Base-by-base conservation (phyloP, 495 filamentous ascomycete species). In the Letharia lupina region DNA sequence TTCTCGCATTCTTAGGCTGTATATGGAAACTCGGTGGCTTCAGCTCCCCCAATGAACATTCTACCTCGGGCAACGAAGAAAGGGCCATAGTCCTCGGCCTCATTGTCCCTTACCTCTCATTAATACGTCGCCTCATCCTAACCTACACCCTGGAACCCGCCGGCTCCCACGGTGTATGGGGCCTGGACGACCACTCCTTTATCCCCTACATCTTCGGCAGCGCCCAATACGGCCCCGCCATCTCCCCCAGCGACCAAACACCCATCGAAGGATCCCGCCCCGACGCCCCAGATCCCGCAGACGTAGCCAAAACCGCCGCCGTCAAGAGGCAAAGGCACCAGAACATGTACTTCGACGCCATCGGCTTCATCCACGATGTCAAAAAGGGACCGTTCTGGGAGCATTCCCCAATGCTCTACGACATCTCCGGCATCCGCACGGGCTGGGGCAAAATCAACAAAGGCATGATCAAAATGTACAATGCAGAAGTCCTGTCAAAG, bases 361-460 rank as follows among this genome's bases (percentile, higher is more conserved):
- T 99, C 68, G 93, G 91, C 12, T 99, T 99, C 77, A 97, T 99
- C 72, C 89, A 96, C 74, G 95, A 98, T 77, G 94, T 99, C 61
- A 99, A 99, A 75, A 91, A 80, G 63, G 94, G 94, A 0, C 94
- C 95, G 2, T 99, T 99, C 76, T 98, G 94, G 95, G 94, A 98
- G 70, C 94, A 99, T 72, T 95, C 90, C 65, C 95, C 91, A 3
- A 93, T 96, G 72, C 80, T 99, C 23, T 99, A 86, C 72, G 95
- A 99, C 76, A 92, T 99, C 42, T 93, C 89, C 7, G 94, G 94
- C 23, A 86, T 99, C 65, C 84, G 82, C 65, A 83, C 88, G 63
- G 95, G 94, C 42, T 99, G 94, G 94, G 94, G 87, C 37, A 99
- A 99, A 78, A 96, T 99, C 68, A 98, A 98, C 75, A 98, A 97